These are phyloP conservation scores for Penicillium expansum DNA, from an alignment of 2,329 filamentous ascomycete species.

Conservation along the genomic window DNA sequence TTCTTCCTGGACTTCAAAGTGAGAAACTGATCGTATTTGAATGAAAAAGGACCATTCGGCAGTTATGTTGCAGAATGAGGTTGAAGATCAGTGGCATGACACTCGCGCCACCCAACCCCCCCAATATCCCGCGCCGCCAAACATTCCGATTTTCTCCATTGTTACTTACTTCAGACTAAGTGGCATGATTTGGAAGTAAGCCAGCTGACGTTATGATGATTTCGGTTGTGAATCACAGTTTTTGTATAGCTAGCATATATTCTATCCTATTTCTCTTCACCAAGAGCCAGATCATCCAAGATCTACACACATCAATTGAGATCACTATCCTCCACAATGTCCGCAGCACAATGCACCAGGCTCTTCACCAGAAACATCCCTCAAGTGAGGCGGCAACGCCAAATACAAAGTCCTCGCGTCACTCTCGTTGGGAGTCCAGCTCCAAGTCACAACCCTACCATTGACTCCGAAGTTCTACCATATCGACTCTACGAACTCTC, in stretches of 20 bases:
- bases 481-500: constrained; percentile 24
- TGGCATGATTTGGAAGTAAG: background rate
- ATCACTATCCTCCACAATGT: constrained; percentile 1
- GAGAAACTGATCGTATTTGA: background rate
- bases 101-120: background rate
- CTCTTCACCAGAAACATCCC: constrained; percentile 2
- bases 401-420: constrained; percentile 2
- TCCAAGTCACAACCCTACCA: constrained; percentile 3
- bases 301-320: background rate
- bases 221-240: background rate
- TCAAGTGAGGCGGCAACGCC: constrained; percentile 4
- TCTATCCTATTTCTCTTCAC: background rate
- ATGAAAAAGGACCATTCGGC: background rate
- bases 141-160: background rate
- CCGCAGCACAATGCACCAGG: constrained; percentile 5
- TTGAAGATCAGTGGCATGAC: constrained; percentile 6
- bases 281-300: background rate
- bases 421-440: background rate
- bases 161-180: background rate
- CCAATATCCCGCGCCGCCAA: background rate
- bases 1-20: background rate
- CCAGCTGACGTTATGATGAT: background rate
- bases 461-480: constrained; percentile 22
- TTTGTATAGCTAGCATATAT: background rate
- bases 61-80: background rate